Conservation (phyloP, 345 rosid species). For the Sisymbrium irio region DNA sequence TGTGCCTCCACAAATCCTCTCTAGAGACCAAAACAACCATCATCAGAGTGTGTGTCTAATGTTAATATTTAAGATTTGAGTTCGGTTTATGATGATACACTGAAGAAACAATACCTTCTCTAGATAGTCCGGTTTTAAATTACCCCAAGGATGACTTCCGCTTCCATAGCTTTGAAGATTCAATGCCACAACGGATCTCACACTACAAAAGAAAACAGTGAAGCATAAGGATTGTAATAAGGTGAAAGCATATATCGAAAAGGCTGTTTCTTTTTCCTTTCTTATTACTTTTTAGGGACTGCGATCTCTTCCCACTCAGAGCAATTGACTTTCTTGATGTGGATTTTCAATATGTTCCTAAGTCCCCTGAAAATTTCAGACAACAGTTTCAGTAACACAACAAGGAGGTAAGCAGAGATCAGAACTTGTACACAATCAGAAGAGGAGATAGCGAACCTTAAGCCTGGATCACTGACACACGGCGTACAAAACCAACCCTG, state of each 20-base stretch:
- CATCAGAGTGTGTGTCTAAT: no score
- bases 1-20: slow-evolving; percentile 95
- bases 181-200: slow-evolving; percentile 37
- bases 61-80: neutral
- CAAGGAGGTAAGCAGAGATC: neutral
- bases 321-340: slow-evolving; percentile 69
- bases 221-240: neutral
- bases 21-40: slow-evolving; percentile 22
- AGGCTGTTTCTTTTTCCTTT: neutral
- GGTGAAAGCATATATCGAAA: neutral
- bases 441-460: slow-evolving; percentile 52
- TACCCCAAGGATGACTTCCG: slow-evolving; percentile 38
- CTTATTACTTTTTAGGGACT: slow-evolving; percentile 68
- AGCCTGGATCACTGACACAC: slow-evolving; percentile 78
- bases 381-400: neutral
- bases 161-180: slow-evolving; percentile 39
- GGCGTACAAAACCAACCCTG: slow-evolving; percentile 99
- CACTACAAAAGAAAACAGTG: slow-evolving; percentile 12
- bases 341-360: slow-evolving; percentile 73
- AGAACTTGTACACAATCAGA: neutral
- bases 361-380: slow-evolving; percentile 63
- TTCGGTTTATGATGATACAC: neutral
- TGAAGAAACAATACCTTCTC: slow-evolving; percentile 33
- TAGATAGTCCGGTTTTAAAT: slow-evolving; percentile 34
- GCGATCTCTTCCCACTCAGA: slow-evolving; percentile 83